These are phyloP conservation scores for Lactarius sanguifluus DNA, from an alignment of 768 basidiomycete genomes.

Conservation along the genomic window DNA sequence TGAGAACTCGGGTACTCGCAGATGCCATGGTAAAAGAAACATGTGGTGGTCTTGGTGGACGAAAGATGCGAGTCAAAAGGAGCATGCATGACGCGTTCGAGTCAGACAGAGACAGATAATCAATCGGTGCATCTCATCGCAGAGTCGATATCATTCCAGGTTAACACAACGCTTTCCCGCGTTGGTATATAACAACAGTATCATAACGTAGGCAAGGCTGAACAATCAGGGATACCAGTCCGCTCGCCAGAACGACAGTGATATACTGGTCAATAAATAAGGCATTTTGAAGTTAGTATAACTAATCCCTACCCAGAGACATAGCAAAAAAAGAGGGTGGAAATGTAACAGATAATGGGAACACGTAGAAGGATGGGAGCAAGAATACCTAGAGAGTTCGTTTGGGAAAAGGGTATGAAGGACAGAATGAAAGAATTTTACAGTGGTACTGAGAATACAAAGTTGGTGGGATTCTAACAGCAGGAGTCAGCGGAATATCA, in stretches of 20 bases:
- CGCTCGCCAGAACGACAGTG: conserved; percentile 13
- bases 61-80: conserved; percentile 1
- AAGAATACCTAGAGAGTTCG: neutral
- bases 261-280: conserved; percentile 16
- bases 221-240: conserved; percentile 5
- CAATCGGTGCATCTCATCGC: neutral
- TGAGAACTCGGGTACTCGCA: conserved; percentile 45
- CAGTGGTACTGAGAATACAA: conserved; percentile 20
- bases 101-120: neutral
- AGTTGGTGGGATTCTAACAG: conserved; percentile 2
- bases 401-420: neutral
- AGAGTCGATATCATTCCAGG: neutral
- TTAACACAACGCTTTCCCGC: neutral
- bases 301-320: conserved; percentile 6
- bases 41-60: conserved; percentile 7
- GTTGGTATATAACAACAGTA: conserved; percentile 4
- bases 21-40: conserved; percentile 29
- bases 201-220: neutral
- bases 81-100: conserved; percentile 4
- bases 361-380: neutral
- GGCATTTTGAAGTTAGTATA: neutral
- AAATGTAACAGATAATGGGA: neutral
- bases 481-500: conserved; percentile 2
- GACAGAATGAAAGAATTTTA: conserved; percentile 13
- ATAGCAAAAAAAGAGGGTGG: neutral